Evolutionary conservation across 805 yeast genomes (phyloP).

Genomic region (Kluyveromyces siamensis): DNA sequence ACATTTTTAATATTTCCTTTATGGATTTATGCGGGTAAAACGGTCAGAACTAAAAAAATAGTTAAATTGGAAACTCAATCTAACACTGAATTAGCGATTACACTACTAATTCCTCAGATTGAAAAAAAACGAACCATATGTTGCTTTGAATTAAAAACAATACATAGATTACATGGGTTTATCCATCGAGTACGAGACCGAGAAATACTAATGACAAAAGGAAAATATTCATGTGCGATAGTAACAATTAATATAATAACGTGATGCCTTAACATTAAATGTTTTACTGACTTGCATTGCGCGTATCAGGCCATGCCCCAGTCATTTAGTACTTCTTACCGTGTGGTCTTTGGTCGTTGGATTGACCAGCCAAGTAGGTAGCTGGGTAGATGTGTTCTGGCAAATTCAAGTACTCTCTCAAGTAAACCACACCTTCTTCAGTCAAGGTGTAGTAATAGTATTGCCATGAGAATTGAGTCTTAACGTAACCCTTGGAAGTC

Average conservation of each 20-base stretch:
- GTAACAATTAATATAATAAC: background rate
- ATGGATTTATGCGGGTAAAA: background rate
- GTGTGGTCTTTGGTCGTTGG: slow-evolving; percentile 68
- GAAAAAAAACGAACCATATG: background rate
- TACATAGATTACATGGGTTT: background rate
- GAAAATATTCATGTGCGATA: slow-evolving; percentile 1
- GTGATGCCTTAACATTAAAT: background rate
- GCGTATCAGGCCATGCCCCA: slow-evolving; percentile 2
- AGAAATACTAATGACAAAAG: background rate
- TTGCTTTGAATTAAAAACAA: slow-evolving; percentile 6
- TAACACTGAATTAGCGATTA: too few species aligned
- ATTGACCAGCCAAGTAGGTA: slow-evolving; percentile 92
- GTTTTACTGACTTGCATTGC: background rate
- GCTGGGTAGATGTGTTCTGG: slow-evolving; percentile 98
- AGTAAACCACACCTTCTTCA: slow-evolving; percentile 98
- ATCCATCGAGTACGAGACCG: background rate
- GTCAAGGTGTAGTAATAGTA: slow-evolving; percentile 99
- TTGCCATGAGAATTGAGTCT: slow-evolving; percentile 99
- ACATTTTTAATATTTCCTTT: background rate
- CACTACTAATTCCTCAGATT: background rate
- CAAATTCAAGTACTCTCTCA: slow-evolving; percentile 95
- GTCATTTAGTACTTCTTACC: slow-evolving; percentile 20
- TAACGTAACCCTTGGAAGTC: slow-evolving; percentile 97
- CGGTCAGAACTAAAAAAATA: too few species aligned
- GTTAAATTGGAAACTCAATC: background rate